Evolutionary conservation across 345 rosid genomes (phyloP).

Genomic region (Lepidium africanum): DNA sequence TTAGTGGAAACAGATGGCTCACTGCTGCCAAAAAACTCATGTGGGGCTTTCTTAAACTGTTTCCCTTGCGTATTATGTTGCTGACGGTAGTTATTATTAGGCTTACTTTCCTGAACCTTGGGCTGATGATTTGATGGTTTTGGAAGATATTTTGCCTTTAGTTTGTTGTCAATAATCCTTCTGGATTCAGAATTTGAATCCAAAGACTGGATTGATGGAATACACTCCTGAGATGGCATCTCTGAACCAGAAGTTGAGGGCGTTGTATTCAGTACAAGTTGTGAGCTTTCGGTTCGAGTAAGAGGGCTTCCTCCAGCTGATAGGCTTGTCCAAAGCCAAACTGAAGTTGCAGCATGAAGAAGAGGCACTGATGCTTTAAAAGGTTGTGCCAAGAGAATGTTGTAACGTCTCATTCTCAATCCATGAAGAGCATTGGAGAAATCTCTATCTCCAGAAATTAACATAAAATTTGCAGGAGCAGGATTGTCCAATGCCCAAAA

Average conservation of each 20-base stretch:
- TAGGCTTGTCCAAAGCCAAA: constrained; percentile 86
- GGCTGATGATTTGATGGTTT: constrained; percentile 35
- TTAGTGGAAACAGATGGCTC: constrained; percentile 19
- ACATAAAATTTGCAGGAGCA: constrained; percentile 79
- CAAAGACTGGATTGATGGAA: constrained; percentile 30
- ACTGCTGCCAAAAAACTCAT: constrained; percentile 50
- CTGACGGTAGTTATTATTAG: constrained; percentile 24
- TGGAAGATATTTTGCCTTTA: constrained; percentile 30
- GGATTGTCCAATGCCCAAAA: constrained; percentile 94
- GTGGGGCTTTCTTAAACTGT: constrained; percentile 63
- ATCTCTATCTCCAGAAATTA: constrained; percentile 88
- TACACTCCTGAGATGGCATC: constrained; percentile 24
- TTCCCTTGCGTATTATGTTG: constrained; percentile 35
- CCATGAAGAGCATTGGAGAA: constrained; percentile 93
- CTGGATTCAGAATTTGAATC: constrained; percentile 26
- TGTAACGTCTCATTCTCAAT: constrained; percentile 82
- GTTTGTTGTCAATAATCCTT: constrained; percentile 32
- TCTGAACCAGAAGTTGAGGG: constrained; percentile 11
- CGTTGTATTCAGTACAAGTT: constrained; percentile 27
- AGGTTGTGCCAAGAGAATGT: constrained; percentile 56
- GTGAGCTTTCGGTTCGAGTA: constrained; percentile 34
- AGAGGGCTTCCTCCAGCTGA: constrained; percentile 66
- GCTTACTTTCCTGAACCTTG: constrained; percentile 42
- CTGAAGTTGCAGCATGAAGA: constrained; percentile 70
- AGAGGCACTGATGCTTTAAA: constrained; percentile 63